Evolutionary conservation across 257 asterid genomes (phyloP).

Genomic region (Solanum chaucha): DNA sequence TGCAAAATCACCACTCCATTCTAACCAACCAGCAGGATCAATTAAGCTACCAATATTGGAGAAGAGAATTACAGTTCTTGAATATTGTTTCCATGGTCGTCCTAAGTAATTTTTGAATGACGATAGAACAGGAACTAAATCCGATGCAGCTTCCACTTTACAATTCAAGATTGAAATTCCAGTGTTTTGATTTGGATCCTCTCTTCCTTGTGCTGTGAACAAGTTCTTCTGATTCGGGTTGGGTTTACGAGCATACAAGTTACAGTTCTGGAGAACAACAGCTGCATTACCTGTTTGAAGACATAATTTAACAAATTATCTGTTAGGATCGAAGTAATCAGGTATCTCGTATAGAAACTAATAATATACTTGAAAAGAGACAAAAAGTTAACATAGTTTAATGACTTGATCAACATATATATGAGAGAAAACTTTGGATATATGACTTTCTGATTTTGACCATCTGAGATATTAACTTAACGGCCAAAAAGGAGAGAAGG

Average conservation of each 20-base stretch:
- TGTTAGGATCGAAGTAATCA: neutral
- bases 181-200: slow-evolving; percentile 88
- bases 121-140: slow-evolving; percentile 53
- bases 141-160: slow-evolving; percentile 76
- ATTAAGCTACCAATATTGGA: slow-evolving; percentile 42
- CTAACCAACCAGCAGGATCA: slow-evolving; percentile 68
- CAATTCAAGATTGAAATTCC: slow-evolving; percentile 72
- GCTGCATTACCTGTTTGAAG: slow-evolving; percentile 34
- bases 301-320: neutral
- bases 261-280: slow-evolving; percentile 67
- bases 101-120: slow-evolving; percentile 54
- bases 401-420: neutral
- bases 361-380: neutral
- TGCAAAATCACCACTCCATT: slow-evolving; percentile 58
- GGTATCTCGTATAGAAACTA: neutral
- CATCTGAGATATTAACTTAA: neutral
- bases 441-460: neutral
- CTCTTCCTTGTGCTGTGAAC: slow-evolving; percentile 92
- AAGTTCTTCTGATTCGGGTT: slow-evolving; percentile 48
- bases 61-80: slow-evolving; percentile 53
- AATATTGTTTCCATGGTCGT: slow-evolving; percentile 79
- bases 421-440: neutral
- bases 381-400: accelerated
- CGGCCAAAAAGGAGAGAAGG: neutral
- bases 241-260: slow-evolving; percentile 75